Conservation (phyloP, 2,329 filamentous ascomycete species). For the Talaromyces sp. region DNA sequence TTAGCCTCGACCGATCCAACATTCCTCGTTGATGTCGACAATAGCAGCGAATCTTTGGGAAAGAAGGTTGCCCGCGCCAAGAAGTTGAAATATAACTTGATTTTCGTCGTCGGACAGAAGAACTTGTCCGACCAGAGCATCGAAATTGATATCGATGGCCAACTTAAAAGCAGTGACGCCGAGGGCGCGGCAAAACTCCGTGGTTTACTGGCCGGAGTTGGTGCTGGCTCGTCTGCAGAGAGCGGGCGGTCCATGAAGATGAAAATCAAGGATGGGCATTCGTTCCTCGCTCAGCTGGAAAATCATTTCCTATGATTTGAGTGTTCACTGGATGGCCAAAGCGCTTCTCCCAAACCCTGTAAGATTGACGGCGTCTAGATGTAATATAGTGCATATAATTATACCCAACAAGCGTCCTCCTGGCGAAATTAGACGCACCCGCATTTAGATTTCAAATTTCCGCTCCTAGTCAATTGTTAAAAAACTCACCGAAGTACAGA, state of each 20-base stretch:
- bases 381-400: background rate
- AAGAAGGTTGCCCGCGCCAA: conserved; percentile 71
- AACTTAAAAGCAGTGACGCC: conserved; percentile 37
- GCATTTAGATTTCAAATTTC: background rate
- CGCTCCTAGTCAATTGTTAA: background rate
- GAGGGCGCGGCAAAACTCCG: conserved; percentile 21
- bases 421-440: background rate
- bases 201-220: conserved; percentile 20
- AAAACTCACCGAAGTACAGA: background rate
- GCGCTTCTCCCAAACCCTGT: background rate
- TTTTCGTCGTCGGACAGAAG: conserved; percentile 65
- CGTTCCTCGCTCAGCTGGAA: conserved; percentile 31
- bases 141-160: conserved; percentile 35
- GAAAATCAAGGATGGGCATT: conserved; percentile 31
- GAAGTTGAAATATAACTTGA: conserved; percentile 63
- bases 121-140: conserved; percentile 58
- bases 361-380: background rate
- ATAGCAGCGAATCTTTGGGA: conserved; percentile 54
- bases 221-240: conserved; percentile 20
- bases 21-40: conserved; percentile 66
- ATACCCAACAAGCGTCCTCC: background rate
- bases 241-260: conserved; percentile 32
- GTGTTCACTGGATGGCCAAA: background rate
- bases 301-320: conserved; percentile 27
- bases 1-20: conserved; percentile 52